A percentile compares a stretch with the other conserved stretches of the same genome.
phyloP scores from a whole-genome alignment of 2,329 filamentous ascomycete genomes.

The Paraphoma sp. region DNA sequence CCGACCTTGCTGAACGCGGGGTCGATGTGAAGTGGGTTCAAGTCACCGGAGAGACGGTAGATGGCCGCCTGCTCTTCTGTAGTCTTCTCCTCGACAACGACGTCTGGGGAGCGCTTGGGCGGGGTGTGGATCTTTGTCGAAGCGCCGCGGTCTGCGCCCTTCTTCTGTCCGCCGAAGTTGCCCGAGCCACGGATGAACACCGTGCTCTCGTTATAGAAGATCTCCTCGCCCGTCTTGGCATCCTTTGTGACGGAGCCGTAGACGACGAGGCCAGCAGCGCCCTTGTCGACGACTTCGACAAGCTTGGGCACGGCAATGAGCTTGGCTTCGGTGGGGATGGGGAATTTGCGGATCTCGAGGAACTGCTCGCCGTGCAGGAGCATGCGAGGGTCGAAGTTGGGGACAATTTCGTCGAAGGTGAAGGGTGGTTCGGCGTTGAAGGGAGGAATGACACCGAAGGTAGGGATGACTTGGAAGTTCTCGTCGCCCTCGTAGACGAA shows the following conservation, averaged over 20 bases:
- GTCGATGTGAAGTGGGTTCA: slow-evolving; percentile 96
- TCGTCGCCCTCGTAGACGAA: slow-evolving; percentile 91
- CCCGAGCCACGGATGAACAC: slow-evolving; percentile 91
- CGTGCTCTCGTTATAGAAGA: slow-evolving; percentile 98
- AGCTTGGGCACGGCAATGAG: slow-evolving; percentile 80
- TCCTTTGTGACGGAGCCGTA: slow-evolving; percentile 82
- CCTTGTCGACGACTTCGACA: slow-evolving; percentile 96
- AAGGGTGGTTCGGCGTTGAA: slow-evolving; percentile 86
- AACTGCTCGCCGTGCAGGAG: slow-evolving; percentile 98
- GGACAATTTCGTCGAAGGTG: slow-evolving; percentile 80
- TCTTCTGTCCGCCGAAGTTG: slow-evolving; percentile 84
- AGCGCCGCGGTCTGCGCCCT: slow-evolving; percentile 77
- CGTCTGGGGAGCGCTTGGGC: slow-evolving; percentile 78
- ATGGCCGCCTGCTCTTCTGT: slow-evolving; percentile 89
- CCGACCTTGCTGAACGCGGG: slow-evolving; percentile 93
- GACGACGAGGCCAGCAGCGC: slow-evolving; percentile 83
- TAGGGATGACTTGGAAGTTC: slow-evolving; percentile 91
- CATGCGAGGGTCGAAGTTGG: slow-evolving; percentile 99
- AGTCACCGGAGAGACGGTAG: slow-evolving; percentile 92
- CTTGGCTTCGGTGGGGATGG: slow-evolving; percentile 82
- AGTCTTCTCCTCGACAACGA: slow-evolving; percentile 83
- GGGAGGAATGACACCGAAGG: slow-evolving; percentile 95
- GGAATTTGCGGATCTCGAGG: slow-evolving; percentile 90
- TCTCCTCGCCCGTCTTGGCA: slow-evolving; percentile 81
- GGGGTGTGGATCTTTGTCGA: slow-evolving; percentile 80